These are phyloP conservation scores for Cytospora piceicola DNA, from an alignment of 2,329 filamentous ascomycete species.

Conservation along the genomic window DNA sequence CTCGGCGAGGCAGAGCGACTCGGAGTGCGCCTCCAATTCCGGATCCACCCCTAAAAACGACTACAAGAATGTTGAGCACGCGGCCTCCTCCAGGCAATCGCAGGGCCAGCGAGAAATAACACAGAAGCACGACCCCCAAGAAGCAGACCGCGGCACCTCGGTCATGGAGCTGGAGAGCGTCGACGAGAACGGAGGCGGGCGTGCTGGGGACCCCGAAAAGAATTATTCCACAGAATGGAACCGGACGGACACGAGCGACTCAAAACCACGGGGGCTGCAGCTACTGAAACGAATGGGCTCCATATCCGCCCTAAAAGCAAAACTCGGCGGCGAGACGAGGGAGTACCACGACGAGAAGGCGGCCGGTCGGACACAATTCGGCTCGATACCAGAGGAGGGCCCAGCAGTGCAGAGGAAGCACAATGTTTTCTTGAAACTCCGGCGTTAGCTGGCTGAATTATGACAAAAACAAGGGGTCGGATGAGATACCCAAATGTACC, in stretches of 20 bases:
- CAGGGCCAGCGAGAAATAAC: neutral
- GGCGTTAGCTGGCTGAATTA: constrained; percentile 12
- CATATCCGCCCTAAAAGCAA: constrained; percentile 8
- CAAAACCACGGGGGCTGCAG: neutral
- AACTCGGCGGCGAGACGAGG: neutral
- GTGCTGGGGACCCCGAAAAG: neutral
- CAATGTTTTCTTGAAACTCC: constrained; percentile 13
- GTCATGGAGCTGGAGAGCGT: constrained; percentile 12
- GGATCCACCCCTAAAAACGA: constrained; percentile 1
- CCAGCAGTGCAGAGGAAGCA: neutral
- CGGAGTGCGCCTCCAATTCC: neutral
- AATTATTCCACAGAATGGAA: constrained; percentile 4
- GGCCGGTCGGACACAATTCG: neutral
- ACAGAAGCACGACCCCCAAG: neutral
- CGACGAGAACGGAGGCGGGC: constrained; percentile 4
- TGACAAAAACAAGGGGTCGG: neutral
- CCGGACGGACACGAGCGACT: neutral
- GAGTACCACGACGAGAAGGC: constrained; percentile 2
- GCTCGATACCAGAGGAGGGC: neutral
- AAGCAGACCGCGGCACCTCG: neutral
- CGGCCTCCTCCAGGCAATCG: neutral
- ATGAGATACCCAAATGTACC: constrained; percentile 10
- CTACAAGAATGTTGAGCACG: constrained; percentile 2
- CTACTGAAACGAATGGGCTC: constrained; percentile 5
- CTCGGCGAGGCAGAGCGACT: neutral